Evolutionary conservation across 768 basidiomycete species (phyloP).

Genomic region (Phylloporus sp.): DNA sequence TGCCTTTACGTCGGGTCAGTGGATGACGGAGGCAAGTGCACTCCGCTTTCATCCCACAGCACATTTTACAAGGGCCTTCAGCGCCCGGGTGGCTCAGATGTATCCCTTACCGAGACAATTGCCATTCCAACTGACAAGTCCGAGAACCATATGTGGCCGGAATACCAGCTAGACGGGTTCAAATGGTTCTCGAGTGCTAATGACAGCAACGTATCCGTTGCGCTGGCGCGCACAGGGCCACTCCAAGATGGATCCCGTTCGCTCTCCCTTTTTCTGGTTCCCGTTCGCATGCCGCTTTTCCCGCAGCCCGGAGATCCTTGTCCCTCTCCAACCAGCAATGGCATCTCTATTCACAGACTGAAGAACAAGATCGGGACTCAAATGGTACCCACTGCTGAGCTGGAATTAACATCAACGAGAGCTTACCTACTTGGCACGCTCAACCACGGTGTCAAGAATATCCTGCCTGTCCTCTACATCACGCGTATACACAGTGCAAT

Average conservation of each 20-base stretch:
- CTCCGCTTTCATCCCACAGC: neutral
- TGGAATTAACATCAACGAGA: constrained; percentile 54
- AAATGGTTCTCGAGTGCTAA: constrained; percentile 88
- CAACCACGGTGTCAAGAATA: constrained; percentile 61
- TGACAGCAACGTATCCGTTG: constrained; percentile 68
- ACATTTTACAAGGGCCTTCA: constrained; percentile 17
- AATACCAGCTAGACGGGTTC: constrained; percentile 62
- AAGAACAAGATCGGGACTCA: constrained; percentile 81
- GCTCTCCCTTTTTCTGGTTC: constrained; percentile 73
- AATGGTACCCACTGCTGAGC: constrained; percentile 71
- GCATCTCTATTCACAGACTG: constrained; percentile 64
- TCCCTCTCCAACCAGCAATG: constrained; percentile 53
- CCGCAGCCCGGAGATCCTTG: constrained; percentile 37
- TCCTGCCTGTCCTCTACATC: constrained; percentile 72
- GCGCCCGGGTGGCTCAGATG: constrained; percentile 73
- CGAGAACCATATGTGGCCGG: constrained; percentile 40
- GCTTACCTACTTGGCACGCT: constrained; percentile 60
- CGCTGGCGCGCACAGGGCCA: constrained; percentile 68
- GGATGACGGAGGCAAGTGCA: constrained; percentile 70
- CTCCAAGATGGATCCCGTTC: constrained; percentile 53
- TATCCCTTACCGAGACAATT: constrained; percentile 67
- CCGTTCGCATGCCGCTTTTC: constrained; percentile 52
- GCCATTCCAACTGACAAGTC: constrained; percentile 40
- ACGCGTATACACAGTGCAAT: constrained; percentile 68
- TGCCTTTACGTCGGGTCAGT: constrained; percentile 75